Evolutionary conservation across 331 rosid species (phyloP).

Genomic region (Malus hybrid): DNA sequence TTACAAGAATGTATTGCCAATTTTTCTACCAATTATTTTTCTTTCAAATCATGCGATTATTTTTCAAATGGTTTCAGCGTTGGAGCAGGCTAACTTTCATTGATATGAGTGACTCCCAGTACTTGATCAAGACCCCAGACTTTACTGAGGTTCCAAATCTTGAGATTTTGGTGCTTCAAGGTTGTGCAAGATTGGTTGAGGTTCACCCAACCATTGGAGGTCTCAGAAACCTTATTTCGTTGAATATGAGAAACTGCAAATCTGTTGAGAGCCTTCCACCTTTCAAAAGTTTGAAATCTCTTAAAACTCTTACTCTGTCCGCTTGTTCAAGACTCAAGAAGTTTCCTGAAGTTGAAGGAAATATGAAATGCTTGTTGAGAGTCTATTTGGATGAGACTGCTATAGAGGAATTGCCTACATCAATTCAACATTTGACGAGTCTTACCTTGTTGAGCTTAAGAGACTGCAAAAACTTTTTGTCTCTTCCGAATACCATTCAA

Average conservation of each 20-base stretch:
- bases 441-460: not conserved
- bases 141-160: not conserved
- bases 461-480: not conserved
- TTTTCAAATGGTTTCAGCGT: not conserved
- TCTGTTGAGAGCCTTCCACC: not conserved
- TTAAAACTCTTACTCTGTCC: not conserved
- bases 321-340: not conserved
- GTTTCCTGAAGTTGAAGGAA: constrained; percentile 1
- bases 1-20: not conserved
- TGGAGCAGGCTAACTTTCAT: not conserved
- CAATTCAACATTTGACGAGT: not conserved
- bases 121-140: not conserved
- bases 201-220: not conserved
- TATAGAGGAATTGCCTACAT: not conserved
- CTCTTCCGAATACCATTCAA: not conserved
- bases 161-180: not conserved
- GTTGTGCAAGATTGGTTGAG: not conserved
- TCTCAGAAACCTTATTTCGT: not conserved
- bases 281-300: not conserved
- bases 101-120: not conserved
- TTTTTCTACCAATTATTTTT: not conserved
- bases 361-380: not conserved
- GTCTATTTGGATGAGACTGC: constrained; percentile 4
- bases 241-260: not conserved
- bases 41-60: not conserved